Evolutionary conservation across 352 stramenopile genomes (phyloP).

Genomic region (Globisporangium spiculum): DNA sequence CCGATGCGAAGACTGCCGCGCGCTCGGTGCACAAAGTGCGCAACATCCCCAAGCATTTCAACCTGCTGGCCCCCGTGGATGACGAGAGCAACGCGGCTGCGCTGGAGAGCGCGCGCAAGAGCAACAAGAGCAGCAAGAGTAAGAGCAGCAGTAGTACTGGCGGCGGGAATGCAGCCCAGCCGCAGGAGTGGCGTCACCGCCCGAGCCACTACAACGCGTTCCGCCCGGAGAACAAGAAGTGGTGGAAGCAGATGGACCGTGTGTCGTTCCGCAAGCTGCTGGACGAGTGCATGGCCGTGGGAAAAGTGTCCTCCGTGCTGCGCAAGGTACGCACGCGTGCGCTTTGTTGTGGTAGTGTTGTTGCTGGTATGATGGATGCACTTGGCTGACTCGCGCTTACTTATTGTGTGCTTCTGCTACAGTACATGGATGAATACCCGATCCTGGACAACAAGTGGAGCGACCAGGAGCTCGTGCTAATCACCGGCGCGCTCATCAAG

Average conservation of each 20-base stretch:
- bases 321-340: constrained; percentile 27
- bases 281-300: constrained; percentile 52
- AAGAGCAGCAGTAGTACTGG: constrained; percentile 1
- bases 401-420: not conserved
- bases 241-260: constrained; percentile 58
- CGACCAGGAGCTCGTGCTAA: constrained; percentile 74
- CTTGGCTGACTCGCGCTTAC: constrained; percentile 2
- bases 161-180: not conserved
- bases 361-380: not conserved
- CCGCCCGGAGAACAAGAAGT: constrained; percentile 30
- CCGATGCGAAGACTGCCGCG: not conserved
- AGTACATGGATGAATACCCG: constrained; percentile 70
- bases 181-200: constrained; percentile 21
- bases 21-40: constrained; percentile 9
- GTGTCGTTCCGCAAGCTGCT: constrained; percentile 57
- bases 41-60: constrained; percentile 22
- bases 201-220: constrained; percentile 22
- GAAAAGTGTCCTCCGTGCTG: constrained; percentile 50
- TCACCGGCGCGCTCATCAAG: constrained; percentile 68
- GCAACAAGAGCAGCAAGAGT: constrained; percentile 25
- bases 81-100: not conserved
- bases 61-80: constrained; percentile 16
- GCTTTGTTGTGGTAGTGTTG: not conserved
- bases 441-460: constrained; percentile 62
- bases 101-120: constrained; percentile 8